Evolutionary conservation across 2,329 filamentous ascomycete genomes (phyloP), one percentile per base, ranked within the genome.

Genomic region (Aspergillus pseudoterreus): DNA sequence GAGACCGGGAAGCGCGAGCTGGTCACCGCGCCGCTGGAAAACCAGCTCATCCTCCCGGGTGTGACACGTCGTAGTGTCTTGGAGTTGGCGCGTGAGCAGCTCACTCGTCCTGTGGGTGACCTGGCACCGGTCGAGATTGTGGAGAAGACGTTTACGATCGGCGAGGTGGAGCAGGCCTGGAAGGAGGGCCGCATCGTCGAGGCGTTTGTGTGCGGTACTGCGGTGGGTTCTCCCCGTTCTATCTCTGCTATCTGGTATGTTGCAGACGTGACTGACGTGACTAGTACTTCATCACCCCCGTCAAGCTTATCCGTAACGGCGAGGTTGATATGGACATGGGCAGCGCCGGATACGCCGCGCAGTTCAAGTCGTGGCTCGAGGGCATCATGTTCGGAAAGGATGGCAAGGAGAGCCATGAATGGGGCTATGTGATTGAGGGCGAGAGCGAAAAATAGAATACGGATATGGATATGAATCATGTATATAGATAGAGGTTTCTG

Each of bases 181-280:
- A 74, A 80, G 41, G 89, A 96, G 65, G 90, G 88, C 2, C 78
- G 91, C 2, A 71, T 96, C 41, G 69, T 96, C 9, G 92, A 96
- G 75, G 82, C 89, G 1, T 96, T 96, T 66, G 89, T 88, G 6
- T 84, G 88, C 32, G 92, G 92, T 15, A 96, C 92, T 56, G 92
- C 92, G 51, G 85, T 88, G 77, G 77, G 84, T 81, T 19, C 19
- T 24, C 15, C 15, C 17, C 4, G 4, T 17, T 21, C 17, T 21
- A 4, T 21, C 15, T 42, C 15, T 42, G 12, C n/a, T n/a, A n/a
- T n/a, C n/a, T n/a, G n/a, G n/a, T n/a, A n/a, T n/a, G n/a, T n/a
- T 36, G 33, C 33, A 15, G 15, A 36, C 33, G 15, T 36, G 14
- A 9, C 35, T 38, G 35, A 38, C 35, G 14, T n/a, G 35, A 17